Base-by-base conservation (phyloP, 257 asterid species). In the Eustoma russellianum region DNA sequence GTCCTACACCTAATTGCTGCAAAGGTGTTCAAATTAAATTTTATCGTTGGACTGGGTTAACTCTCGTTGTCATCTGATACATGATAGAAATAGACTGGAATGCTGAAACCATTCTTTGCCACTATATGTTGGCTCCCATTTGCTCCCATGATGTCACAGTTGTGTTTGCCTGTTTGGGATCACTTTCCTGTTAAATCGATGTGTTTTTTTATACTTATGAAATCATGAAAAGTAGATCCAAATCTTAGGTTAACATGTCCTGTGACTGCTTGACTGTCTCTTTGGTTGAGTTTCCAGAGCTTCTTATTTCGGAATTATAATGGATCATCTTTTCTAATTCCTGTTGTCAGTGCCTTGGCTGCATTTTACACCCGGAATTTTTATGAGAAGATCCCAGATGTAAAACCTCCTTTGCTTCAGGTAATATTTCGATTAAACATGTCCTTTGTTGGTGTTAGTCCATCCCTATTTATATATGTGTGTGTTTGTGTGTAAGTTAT, bases 331-430 rank as follows among this genome's bases (percentile, higher is more conserved):
- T 38, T 8, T 38, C 19, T 59, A 53, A 65, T 56, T 55, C 64
- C 51, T 70, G 46, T 74, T 41, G n/a, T 57, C 81, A 87, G 98
- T 79, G 88, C 93, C 69, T 71, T 91, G 67, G 96, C 98, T 53
- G 95, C 98, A 69, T 91, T 91, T 67, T 91, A 91, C 57, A 80
- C 77, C 40, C 76, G 98, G 79, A 84, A 77, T 61, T 79, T 91
- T 59, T 83, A 86, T 0, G 95, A 87, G 69, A 82, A 76, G 71
- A 60, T 84, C 64, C 59, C 77, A 43, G 95, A 77, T 62, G 60
- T 91, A 64, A 80, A 73, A 69, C 94, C 98, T 59, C 97, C 98
- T 64, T 70, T 65, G 56, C 98, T 82, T 61, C 95, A 84, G 98
- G 98, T 91, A 81, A 66, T 69, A 68, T 48, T 9, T 48, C 50